Evolutionary conservation across 345 rosid genomes (phyloP), one percentile per base, ranked within the genome.

Genomic region (Brassica carinata): DNA sequence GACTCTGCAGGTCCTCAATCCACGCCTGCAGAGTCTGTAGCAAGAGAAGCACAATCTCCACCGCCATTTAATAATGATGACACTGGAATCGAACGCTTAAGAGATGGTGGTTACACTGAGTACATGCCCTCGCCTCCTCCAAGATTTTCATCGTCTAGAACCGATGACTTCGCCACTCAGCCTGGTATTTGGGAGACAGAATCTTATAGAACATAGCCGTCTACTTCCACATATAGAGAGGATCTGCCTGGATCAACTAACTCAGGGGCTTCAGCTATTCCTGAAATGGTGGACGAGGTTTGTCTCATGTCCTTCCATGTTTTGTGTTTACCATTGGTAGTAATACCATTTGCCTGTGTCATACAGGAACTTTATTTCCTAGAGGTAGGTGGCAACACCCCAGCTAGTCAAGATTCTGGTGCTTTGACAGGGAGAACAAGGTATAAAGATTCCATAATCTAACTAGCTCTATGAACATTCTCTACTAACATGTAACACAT

Each of bases 291-390:
- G 0, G 88, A 88, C 29, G 83, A 83, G 71, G 97, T 90, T 81
- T 74, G 92, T 77, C 38, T 77, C 65, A 43, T 51, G 14, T 68
- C 17, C 43, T 34, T 0, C 4, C 45, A 23, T 75, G 7, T 77
- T 71, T 67, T 59, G 19, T 18, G n/a, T 23, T 51, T 63, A 79
- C 34, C 68, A 38, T 17, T 57, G 43, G 9, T 29, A 51, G 19
- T 8, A 57, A 78, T 34, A 33, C 65, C 58, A 30, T 72, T 66
- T 66, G 33, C 3, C 0, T 71, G 71, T 64, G 73, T 5, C 55
- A 36, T 77, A 83, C 69, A 93, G 99, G 98, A 89, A 36, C 97
- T 91, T 79, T 64, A 27, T 83, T 93, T 93, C 76, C 85, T 92
- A 74, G 97, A 90, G 76, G 86, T 86, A 38, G 94, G 89, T 17